Conservation (phyloP, 345 rosid genomes). For the Moringa oleifera region DNA sequence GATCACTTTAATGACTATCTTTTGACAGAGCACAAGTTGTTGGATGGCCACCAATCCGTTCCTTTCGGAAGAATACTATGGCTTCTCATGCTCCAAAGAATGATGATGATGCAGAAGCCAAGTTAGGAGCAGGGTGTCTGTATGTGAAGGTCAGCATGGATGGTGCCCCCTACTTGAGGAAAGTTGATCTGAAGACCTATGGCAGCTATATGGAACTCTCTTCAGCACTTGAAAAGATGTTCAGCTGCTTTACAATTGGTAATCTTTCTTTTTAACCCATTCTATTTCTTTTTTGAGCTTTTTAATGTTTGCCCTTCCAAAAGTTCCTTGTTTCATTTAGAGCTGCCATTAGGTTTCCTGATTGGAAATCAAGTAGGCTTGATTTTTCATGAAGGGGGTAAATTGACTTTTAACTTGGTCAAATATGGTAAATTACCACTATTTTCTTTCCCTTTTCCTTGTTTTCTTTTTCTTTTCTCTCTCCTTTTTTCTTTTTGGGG, state of each 20-base stretch:
- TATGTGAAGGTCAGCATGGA: constrained; percentile 84
- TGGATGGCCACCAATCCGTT: constrained; percentile 86
- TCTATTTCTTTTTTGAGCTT: constrained; percentile 4
- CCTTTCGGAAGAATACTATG: constrained; percentile 70
- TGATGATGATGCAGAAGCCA: constrained; percentile 38
- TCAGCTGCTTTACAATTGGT: constrained; percentile 71
- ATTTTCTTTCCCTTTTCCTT: too few species aligned
- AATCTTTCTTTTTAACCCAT: constrained; percentile 6
- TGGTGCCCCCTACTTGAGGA: constrained; percentile 72
- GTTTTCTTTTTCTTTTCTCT: too few species aligned
- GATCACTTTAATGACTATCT: not conserved
- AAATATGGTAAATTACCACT: too few species aligned
- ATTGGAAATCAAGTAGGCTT: not conserved
- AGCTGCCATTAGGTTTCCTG: not conserved
- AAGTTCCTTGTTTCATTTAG: not conserved
- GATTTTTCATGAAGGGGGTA: not conserved
- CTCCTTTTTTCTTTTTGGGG: not conserved
- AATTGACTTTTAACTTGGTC: not conserved
- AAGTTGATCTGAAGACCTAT: constrained; percentile 62
- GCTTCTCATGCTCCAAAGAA: constrained; percentile 47
- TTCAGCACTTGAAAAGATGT: constrained; percentile 68
- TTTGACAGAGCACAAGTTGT: constrained; percentile 60
- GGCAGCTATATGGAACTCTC: constrained; percentile 57
- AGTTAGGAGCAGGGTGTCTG: constrained; percentile 43
- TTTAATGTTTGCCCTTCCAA: not conserved